Base-by-base conservation (phyloP, 225 moss, liverwort and hornwort genomes). In the Antitrichia curtipendula region DNA sequence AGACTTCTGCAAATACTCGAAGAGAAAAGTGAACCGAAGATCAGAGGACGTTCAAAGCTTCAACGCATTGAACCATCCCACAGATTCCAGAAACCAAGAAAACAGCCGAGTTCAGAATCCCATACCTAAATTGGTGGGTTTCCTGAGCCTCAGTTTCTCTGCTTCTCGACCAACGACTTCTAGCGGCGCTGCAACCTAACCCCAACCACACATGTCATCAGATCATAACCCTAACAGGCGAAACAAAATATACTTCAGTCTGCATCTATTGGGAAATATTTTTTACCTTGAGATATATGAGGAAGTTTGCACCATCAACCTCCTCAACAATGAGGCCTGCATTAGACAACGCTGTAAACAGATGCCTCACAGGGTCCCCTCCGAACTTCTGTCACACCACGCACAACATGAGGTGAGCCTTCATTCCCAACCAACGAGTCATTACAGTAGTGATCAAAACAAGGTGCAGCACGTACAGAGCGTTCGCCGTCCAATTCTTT, bases 121-220 rank as follows among this genome's bases (percentile, higher is more conserved):
- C 93, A 32, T 89, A 99, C 98, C 98, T 74, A 97, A 82, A 77
- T 95, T 93, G 81, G 96, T 99, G 66, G 95, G 90, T 93, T 99
- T 99, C 85, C 92, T 92, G 56, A 99, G 77, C 87, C 93, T 94
- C 77, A 95, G 23, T 78, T 80, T 97, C 90, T 96, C 96, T 40
- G 97, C 96, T 62, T 91, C 91, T 41, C 91, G 94, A 62, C 96
- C 98, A 76, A 96, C 80, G 19, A 96, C 94, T 82, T 97, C 97
- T 64, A 94, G 80, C 6, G 98, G 93, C 88, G 97, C 98, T 82
- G 92, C 97, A 83, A 99, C 80, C 95, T 97, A 62, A 71, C 60
- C 61, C 40, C 31, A 62, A 80, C 70, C 72, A n/a, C 80, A 63
- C 38, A 74, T 63, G 78, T 84, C 69, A 64, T 84, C 73, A 83